Conservation (phyloP, 2,329 filamentous ascomycete species). For the Waltergamsia citrina region DNA sequence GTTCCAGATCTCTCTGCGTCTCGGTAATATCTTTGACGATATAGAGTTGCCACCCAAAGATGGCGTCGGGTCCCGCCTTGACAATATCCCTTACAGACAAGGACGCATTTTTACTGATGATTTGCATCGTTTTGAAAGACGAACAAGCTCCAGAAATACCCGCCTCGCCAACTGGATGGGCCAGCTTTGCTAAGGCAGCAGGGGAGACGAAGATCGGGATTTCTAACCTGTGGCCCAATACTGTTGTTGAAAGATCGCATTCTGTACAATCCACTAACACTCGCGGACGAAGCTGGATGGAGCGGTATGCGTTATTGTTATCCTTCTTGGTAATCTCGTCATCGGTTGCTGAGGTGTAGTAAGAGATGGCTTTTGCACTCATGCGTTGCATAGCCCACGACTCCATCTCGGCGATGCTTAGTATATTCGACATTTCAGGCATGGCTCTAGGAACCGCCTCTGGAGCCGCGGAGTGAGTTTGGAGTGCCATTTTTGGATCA, state of each 20-base stretch:
- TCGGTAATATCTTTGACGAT: constrained; percentile 46
- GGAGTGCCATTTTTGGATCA: too few species aligned
- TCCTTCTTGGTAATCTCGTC: constrained; percentile 66
- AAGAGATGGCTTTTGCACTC: constrained; percentile 29
- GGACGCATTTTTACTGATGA: constrained; percentile 56
- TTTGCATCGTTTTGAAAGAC: constrained; percentile 49
- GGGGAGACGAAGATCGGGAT: constrained; percentile 51
- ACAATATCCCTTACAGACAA: constrained; percentile 46
- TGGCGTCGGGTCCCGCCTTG: constrained; percentile 11
- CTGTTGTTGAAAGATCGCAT: constrained; percentile 61
- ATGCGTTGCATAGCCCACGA: constrained; percentile 1
- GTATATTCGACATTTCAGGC: constrained; percentile 1
- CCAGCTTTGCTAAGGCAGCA: not conserved
- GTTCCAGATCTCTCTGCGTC: constrained; percentile 11
- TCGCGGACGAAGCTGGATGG: constrained; percentile 69
- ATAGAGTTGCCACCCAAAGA: constrained; percentile 56
- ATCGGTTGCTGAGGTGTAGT: constrained; percentile 77
- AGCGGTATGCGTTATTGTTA: constrained; percentile 65
- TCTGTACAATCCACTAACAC: constrained; percentile 71
- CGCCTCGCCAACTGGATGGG: constrained; percentile 34
- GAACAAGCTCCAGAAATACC: constrained; percentile 38
- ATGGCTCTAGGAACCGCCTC: not conserved
- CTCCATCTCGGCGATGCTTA: constrained; percentile 3
- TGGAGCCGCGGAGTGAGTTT: too few species aligned
- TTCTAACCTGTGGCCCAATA: constrained; percentile 39